Conservation (phyloP, 1,284 basidiomycete genomes). For the Ceratobasidium sp. region DNA sequence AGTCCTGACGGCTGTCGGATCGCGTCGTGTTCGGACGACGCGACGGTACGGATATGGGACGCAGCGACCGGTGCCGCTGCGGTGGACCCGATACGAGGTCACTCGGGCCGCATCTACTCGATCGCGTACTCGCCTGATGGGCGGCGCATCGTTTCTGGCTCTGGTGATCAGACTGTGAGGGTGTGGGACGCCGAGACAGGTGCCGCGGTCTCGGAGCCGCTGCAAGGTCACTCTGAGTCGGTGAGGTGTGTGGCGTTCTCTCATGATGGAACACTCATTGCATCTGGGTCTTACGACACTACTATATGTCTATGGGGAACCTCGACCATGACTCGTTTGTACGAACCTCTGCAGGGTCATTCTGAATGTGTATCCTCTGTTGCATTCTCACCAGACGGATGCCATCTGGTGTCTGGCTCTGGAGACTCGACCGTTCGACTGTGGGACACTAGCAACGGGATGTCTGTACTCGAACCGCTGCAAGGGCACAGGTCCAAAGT, state of each 20-base stretch:
- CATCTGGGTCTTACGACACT: conserved; percentile 21
- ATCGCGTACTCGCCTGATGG: conserved; percentile 32
- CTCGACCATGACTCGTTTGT: background rate
- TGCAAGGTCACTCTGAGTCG: background rate
- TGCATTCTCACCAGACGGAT: conserved; percentile 24
- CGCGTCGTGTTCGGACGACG: conserved; percentile 27
- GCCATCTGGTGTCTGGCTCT: conserved; percentile 1
- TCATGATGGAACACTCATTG: conserved; percentile 9
- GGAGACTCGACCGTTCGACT: background rate
- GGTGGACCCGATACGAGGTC: background rate
- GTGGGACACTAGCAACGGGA: conserved; percentile 5
- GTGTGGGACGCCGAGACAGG: conserved; percentile 25
- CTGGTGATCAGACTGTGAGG: conserved; percentile 21
- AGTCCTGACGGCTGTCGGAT: conserved; percentile 4
- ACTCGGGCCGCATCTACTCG: background rate
- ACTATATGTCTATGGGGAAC: conserved; percentile 31
- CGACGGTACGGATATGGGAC: conserved; percentile 38
- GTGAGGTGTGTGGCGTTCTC: conserved; percentile 30
- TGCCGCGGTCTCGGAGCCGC: background rate
- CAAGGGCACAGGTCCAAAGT: background rate
- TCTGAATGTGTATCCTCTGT: background rate
- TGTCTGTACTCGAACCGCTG: background rate
- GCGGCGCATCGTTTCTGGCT: conserved; percentile 26
- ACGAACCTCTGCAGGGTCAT: background rate
- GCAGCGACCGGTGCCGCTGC: background rate